These are phyloP conservation scores for rapeseed (Brassica napus) DNA, from an alignment of 345 rosid species.

Conservation along the genomic window DNA sequence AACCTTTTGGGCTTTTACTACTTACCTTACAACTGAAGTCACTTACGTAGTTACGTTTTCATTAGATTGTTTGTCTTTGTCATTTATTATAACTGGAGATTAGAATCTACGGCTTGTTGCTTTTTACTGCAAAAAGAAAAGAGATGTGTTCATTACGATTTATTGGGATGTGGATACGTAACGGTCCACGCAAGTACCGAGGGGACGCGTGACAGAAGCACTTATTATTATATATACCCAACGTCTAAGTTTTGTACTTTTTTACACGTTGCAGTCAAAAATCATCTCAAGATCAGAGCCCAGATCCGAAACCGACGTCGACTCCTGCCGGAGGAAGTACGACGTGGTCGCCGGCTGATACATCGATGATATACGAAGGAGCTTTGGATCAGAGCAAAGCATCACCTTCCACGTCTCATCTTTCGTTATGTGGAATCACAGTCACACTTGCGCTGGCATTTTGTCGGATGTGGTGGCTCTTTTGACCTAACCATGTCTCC, in stretches of 20 bases:
- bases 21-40: constrained; percentile 24
- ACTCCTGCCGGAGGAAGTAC: constrained; percentile 2
- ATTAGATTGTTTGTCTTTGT: not conserved
- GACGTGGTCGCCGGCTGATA: constrained; percentile 33
- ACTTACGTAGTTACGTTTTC: not conserved
- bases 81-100: not conserved
- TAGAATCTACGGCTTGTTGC: not conserved
- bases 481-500: constrained; percentile 34
- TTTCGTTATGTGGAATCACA: constrained; percentile 36
- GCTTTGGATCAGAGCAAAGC: constrained; percentile 49
- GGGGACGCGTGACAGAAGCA: constrained; percentile 25
- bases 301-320: constrained; percentile 20
- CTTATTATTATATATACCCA: not conserved
- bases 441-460: constrained; percentile 41
- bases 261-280: constrained; percentile 57
- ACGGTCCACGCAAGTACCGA: constrained; percentile 18
- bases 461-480: constrained; percentile 48
- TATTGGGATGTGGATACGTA: constrained; percentile 30
- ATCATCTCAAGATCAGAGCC: constrained; percentile 54
- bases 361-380: constrained; percentile 68
- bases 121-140: constrained; percentile 20
- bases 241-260: constrained; percentile 29
- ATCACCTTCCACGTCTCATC: constrained; percentile 39
- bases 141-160: constrained; percentile 13
- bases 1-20: not conserved